Evolutionary conservation across 2,329 filamentous ascomycete genomes (phyloP), one percentile per base, ranked within the genome.

Genomic region (Neofusicoccum sp.): DNA sequence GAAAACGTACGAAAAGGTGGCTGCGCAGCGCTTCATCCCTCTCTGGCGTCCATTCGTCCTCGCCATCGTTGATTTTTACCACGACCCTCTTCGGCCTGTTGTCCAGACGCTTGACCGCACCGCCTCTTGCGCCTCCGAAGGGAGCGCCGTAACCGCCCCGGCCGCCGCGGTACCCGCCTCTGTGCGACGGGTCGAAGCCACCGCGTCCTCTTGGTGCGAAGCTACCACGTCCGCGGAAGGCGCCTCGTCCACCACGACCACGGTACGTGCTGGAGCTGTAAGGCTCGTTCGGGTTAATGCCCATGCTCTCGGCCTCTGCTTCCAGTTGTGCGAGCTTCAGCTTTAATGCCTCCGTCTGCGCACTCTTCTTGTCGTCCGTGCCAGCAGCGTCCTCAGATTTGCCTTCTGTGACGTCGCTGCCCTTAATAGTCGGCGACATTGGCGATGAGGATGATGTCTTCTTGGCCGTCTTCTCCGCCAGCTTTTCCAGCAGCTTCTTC

Each of bases 271-370:
- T 9, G 8, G 65, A 31, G 9, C 64, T 65, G n/a, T 34, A 14
- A 4, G 38, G 24, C 8, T 73, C 78, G 3, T 85, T 80, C 1
- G 86, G 83, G 67, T 90, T 86, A 33, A 92, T 80, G 6, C 89
- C 89, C 34, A 92, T 78, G 7, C 83, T 82, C 67, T 83, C 83
- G 12, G 89, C 89, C 73, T 92, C 89, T 24, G 85, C 86, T 70
- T 92, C 86, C 6, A 93, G 77, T n/a, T 83, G 85, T 1, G 88
- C 88, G 12, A 93, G 78, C 69, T 90, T 87, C 2, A 87, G 87
- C 45, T 86, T 85, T n/a, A 93, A 78, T 44, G 82, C 81, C 53
- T 87, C 85, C 1, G 88, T 88, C 66, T 86, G 80, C 4, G 80
- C 76, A 61, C 71, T 67, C 8, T 67, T 70, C 66, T 71, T 75